A percentile compares a stretch with the other conserved stretches of the same genome.
These are phyloP conservation scores for Dactylellina sp. DNA, from an alignment of 2,329 filamentous ascomycete species.

Conservation along the genomic window DNA sequence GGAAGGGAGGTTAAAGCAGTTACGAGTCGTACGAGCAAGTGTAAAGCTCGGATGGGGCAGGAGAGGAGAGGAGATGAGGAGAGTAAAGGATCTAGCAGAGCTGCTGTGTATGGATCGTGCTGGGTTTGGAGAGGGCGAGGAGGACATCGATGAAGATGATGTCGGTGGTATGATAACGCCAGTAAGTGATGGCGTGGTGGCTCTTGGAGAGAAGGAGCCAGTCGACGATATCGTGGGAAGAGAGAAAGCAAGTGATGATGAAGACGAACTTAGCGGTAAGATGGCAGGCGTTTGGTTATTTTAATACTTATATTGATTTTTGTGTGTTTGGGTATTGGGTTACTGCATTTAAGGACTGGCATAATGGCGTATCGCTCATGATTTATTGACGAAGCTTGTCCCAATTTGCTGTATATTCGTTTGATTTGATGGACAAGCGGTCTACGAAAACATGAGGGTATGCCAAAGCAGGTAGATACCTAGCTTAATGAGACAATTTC, in stretches of 20 bases:
- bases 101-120: conserved; percentile 57
- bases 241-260: conserved; percentile 18
- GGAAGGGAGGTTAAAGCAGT: conserved; percentile 57
- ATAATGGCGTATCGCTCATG: no score
- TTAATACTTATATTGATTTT: conserved; percentile 3
- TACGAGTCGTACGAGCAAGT: conserved; percentile 59
- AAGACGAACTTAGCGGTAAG: conserved; percentile 41
- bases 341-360: not conserved
- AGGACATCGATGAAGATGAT: conserved; percentile 43
- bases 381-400: not conserved
- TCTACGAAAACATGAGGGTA: not conserved
- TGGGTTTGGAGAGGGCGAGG: conserved; percentile 47
- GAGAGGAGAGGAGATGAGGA: conserved; percentile 37
- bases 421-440: not conserved
- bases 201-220: conserved; percentile 17
- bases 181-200: conserved; percentile 31
- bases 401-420: not conserved
- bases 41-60: conserved; percentile 58
- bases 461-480: not conserved
- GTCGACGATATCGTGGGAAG: conserved; percentile 42
- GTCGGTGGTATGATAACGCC: conserved; percentile 17
- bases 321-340: not conserved
- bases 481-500: not conserved
- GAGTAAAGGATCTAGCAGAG: conserved; percentile 58
- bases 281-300: conserved; percentile 51